Evolutionary conservation across 371 early-diverging fungal genomes (phyloP).

Genomic region (Syncephalastrum racemosum): DNA sequence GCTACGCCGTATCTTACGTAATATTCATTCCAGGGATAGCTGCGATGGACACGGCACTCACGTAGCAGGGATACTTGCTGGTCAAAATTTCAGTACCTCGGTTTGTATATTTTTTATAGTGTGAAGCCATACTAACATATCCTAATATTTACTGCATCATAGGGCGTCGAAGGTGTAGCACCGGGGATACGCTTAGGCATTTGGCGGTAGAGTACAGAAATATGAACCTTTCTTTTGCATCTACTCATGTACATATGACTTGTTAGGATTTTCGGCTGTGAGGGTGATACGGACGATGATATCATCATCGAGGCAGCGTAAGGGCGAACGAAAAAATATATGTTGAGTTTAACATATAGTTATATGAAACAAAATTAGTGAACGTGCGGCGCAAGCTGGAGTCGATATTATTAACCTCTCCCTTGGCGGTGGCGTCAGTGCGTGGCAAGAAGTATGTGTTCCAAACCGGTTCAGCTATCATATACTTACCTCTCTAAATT

Average conservation of each 20-base stretch:
- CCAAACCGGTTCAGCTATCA: neutral
- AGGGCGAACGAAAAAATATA: neutral
- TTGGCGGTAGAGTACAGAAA: conserved; percentile 21
- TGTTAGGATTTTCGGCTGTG: conserved; percentile 26
- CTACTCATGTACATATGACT: neutral
- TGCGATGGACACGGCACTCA: conserved; percentile 58
- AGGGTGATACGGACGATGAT: conserved; percentile 27
- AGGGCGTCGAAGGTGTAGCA: conserved; percentile 37
- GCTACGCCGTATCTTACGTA: neutral
- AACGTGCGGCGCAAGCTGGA: conserved; percentile 20
- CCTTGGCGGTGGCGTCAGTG: conserved; percentile 40
- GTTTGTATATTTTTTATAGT: conserved; percentile 13
- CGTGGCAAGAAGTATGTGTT: conserved; percentile 44
- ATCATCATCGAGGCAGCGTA: conserved; percentile 33
- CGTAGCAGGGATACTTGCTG: conserved; percentile 65
- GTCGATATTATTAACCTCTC: conserved; percentile 45
- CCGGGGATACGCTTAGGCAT: conserved; percentile 23
- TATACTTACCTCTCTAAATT: neutral
- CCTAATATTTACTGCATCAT: neutral
- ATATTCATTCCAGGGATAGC: conserved; percentile 12
- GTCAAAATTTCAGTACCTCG: conserved; percentile 30
- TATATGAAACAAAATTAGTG: conserved; percentile 4
- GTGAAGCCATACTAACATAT: too few relatives aligned
- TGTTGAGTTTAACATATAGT: neutral
- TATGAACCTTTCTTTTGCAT: neutral